Evolutionary conservation across 2,329 filamentous ascomycete species (phyloP).

Genomic region (Arthrocladium fulminans): DNA sequence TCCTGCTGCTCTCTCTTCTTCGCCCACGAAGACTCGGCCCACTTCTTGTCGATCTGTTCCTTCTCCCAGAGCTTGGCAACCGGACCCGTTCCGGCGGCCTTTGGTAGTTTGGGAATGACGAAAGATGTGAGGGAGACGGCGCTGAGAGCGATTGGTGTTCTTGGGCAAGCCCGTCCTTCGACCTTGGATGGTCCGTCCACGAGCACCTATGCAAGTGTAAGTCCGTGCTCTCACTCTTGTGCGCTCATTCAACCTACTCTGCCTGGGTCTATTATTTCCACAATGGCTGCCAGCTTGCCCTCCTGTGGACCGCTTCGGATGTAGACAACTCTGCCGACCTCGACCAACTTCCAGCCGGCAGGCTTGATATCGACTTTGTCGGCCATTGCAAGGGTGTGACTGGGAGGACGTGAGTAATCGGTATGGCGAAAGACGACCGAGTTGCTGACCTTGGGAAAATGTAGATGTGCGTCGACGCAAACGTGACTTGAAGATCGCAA

Average conservation of each 20-base stretch:
- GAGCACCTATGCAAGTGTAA: constrained; percentile 59
- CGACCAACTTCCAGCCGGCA: constrained; percentile 88
- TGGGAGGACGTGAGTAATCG: background rate
- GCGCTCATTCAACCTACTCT: constrained; percentile 63
- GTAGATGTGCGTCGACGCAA: constrained; percentile 2
- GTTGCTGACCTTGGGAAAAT: background rate
- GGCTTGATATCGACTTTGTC: constrained; percentile 59
- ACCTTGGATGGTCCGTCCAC: constrained; percentile 87
- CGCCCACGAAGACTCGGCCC: constrained; percentile 82
- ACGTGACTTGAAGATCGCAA: background rate
- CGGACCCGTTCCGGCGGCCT: constrained; percentile 69
- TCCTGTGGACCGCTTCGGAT: constrained; percentile 73
- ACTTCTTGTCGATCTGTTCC: constrained; percentile 84
- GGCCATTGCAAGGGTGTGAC: constrained; percentile 1
- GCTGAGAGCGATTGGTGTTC: constrained; percentile 75
- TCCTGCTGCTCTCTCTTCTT: constrained; percentile 82
- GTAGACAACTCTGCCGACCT: constrained; percentile 95
- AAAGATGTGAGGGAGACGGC: constrained; percentile 83
- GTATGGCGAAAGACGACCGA: background rate
- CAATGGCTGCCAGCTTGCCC: constrained; percentile 84
- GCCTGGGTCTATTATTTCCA: constrained; percentile 99
- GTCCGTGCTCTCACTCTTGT: constrained; percentile 4
- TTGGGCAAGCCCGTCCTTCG: constrained; percentile 68
- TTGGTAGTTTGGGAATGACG: constrained; percentile 76
- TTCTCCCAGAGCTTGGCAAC: constrained; percentile 88